Evolutionary conservation across 345 rosid species (phyloP).

Genomic region (Lepidium aucheri): DNA sequence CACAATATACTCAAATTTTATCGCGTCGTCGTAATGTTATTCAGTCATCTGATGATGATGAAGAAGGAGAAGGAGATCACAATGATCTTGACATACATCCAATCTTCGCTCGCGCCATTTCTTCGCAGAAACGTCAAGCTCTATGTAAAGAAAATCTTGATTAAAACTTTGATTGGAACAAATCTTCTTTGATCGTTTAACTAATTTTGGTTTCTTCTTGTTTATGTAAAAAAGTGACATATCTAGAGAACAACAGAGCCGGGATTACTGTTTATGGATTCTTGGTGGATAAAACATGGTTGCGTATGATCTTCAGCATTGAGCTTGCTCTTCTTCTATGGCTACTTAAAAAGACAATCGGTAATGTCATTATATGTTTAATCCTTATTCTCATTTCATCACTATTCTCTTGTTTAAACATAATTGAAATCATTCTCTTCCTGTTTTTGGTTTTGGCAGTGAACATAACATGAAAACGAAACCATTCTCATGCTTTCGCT

Average conservation of each 20-base stretch:
- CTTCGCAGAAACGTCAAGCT: slow-evolving; percentile 78
- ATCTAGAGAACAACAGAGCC: slow-evolving; percentile 70
- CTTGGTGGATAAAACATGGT: slow-evolving; percentile 72
- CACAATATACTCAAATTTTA: slow-evolving; percentile 1
- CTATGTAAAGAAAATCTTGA: slow-evolving; percentile 40
- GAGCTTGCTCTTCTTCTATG: slow-evolving; percentile 78
- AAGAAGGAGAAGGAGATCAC: slow-evolving; percentile 51
- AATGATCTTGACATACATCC: slow-evolving; percentile 56
- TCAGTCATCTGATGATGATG: slow-evolving; percentile 48
- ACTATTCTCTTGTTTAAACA: not conserved
- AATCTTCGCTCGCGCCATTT: slow-evolving; percentile 50
- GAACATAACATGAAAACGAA: slow-evolving; percentile 24
- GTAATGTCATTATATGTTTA: slow-evolving; percentile 13
- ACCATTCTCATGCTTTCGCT: slow-evolving; percentile 2
- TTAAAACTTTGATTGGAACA: not conserved
- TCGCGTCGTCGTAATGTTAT: slow-evolving; percentile 25
- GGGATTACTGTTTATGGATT: slow-evolving; percentile 84
- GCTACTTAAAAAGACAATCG: slow-evolving; percentile 78
- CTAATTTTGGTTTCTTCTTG: not conserved
- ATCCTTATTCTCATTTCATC: not conserved
- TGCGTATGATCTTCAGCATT: slow-evolving; percentile 70
- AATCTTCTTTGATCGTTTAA: not conserved
- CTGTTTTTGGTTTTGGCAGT: slow-evolving; percentile 19
- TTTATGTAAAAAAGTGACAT: slow-evolving; percentile 52
- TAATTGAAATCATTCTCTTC: not conserved